phyloP scores from a whole-genome alignment of 768 basidiomycete genomes.

The Phaeotremella skinneri region DNA sequence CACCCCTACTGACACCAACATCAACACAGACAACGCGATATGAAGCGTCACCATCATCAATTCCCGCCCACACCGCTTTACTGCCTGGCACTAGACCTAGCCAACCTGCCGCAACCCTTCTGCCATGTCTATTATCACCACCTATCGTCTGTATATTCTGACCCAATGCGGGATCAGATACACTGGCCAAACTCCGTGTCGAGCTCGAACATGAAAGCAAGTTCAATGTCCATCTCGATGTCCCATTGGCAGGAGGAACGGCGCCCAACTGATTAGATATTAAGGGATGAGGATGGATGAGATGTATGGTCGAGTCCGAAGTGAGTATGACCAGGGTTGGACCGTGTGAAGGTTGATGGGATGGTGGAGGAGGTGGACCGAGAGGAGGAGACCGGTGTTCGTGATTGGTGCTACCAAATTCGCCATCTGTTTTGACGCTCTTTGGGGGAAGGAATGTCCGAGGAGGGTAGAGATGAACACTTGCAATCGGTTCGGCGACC shows the following conservation, averaged over 20 bases:
- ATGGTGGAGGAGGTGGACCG: slow-evolving; percentile 24
- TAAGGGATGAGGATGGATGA: slow-evolving; percentile 26
- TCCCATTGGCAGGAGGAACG: not conserved
- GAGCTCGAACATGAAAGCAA: slow-evolving; percentile 13
- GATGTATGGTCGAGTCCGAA: slow-evolving; percentile 6
- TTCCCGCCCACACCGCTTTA: slow-evolving; percentile 36
- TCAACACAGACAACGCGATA: slow-evolving; percentile 25
- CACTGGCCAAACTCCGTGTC: not conserved
- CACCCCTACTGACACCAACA: slow-evolving; percentile 21
- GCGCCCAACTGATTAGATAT: not conserved
- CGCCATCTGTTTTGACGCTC: not conserved
- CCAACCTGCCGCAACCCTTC: slow-evolving; percentile 28
- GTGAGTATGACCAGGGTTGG: slow-evolving; percentile 30
- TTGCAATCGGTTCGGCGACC: slow-evolving; percentile 16
- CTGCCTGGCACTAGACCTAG: slow-evolving; percentile 21
- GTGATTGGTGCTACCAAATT: not conserved
- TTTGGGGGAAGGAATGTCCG: slow-evolving; percentile 2
- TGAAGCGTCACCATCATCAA: slow-evolving; percentile 19
- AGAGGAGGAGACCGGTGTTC: slow-evolving; percentile 9
- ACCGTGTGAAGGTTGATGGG: slow-evolving; percentile 16
- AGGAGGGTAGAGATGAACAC: slow-evolving; percentile 29
- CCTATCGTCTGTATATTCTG: not conserved
- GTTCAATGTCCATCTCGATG: slow-evolving; percentile 12
- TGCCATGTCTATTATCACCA: not conserved
- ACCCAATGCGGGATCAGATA: not conserved